Evolutionary conservation across 148 eudicot species (phyloP), one percentile per base, ranked within the genome.

Genomic region (Chenopodium album): DNA sequence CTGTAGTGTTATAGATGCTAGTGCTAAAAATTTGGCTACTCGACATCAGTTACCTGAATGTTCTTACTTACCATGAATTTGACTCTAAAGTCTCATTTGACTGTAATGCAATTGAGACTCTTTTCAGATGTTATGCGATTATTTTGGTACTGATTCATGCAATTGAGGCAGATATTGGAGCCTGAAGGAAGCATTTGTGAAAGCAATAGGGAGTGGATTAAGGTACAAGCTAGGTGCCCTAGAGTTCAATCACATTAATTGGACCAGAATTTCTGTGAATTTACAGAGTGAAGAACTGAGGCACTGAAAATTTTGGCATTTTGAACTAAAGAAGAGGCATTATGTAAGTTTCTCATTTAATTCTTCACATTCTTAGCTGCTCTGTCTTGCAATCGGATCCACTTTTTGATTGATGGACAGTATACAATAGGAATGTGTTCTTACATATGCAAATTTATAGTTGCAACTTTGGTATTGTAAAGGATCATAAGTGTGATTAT

Each of bases 131-230:
- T 52, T 7, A 71, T 69, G 3, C 54, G 29, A 63, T 2, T 48
- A 31, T 1, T 63, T 76, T 41, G 76, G 32, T 29, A 66, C 65
- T 82, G 44, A 50, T 71, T 37, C 66, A 77, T 48, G 78, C 41
- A 59, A 32, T 71, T 76, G 54, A 79, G 84, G 67, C 92, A 94
- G 97, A 86, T 91, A 90, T 83, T 94, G 98, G 98, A 91, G 92
- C 81, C 85, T 94, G 37, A 94, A 94, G 92, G 98, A 94, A 88
- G 91, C 95, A 82, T 92, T 92, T 67, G 88, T 91, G 26, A 94
- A 94, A 87, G 98, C 98, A 63, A 87, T 89, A 28, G 98, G 98
- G 52, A 78, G 84, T 34, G 97, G 97, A 73, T 75, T 91, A 9
- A 88, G 91, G 7, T 87, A 85, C 84, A 80, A 71, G 74, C 84